These are phyloP conservation scores for Cutaneotrichosporon spelunceum DNA, from an alignment of 1,284 basidiomycete genomes.

Conservation along the genomic window DNA sequence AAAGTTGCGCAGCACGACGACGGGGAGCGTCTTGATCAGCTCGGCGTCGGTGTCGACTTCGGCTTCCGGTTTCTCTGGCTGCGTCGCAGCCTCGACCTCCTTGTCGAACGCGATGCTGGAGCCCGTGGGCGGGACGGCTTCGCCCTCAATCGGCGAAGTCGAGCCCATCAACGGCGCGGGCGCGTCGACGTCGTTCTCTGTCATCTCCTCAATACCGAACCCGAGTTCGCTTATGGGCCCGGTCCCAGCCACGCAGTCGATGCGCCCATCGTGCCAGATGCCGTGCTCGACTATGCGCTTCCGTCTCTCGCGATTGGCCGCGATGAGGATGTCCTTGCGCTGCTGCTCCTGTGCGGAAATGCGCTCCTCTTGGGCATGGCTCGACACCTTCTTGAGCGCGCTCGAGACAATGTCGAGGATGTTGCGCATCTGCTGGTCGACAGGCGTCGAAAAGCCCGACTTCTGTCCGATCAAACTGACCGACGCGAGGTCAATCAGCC, in stretches of 20 bases:
- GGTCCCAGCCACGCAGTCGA: constrained; percentile 76
- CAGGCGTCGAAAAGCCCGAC: constrained; percentile 78
- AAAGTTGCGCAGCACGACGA: constrained; percentile 81
- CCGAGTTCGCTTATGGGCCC: constrained; percentile 80
- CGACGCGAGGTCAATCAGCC: constrained; percentile 85
- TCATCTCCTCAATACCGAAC: constrained; percentile 63
- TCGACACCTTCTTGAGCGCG: constrained; percentile 64
- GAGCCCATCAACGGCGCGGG: constrained; percentile 37
- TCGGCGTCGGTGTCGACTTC: constrained; percentile 49
- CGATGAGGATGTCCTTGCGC: constrained; percentile 27
- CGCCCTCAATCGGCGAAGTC: constrained; percentile 35
- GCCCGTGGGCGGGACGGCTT: constrained; percentile 30
- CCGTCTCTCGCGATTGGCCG: constrained; percentile 37
- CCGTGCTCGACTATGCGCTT: constrained; percentile 57
- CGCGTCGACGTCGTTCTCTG: constrained; percentile 52
- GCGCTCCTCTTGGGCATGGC: constrained; percentile 51
- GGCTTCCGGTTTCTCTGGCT: neutral
- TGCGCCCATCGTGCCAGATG: constrained; percentile 72
- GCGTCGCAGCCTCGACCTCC: neutral
- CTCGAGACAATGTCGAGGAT: constrained; percentile 75
- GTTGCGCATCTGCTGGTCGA: constrained; percentile 80
- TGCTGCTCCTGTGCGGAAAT: constrained; percentile 39
- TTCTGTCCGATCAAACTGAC: constrained; percentile 94
- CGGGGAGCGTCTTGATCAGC: constrained; percentile 65
- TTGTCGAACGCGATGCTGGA: constrained; percentile 3